phyloP scores from a whole-genome alignment of 352 stramenopile genomes.

The Stramenopiles sp. region DNA sequence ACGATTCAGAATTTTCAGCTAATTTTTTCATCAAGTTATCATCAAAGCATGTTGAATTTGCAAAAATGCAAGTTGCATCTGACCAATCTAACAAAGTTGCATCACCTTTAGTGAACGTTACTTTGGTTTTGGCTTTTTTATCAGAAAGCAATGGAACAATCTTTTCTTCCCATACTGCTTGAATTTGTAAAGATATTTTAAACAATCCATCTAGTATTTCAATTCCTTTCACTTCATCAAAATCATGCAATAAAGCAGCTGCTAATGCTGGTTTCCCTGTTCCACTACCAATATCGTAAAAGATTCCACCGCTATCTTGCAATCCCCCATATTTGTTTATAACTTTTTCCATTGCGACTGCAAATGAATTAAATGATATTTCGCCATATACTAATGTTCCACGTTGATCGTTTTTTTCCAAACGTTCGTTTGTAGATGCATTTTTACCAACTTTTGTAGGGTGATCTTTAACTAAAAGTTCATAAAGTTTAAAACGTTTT shows the following conservation, averaged over 20 bases:
- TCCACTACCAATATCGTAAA: slow-evolving; percentile 59
- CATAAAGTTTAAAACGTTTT: no score
- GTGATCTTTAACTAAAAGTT: no score
- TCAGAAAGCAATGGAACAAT: no score
- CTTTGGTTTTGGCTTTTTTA: slow-evolving; percentile 42
- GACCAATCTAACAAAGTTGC: slow-evolving; percentile 43
- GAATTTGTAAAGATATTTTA: slow-evolving; percentile 32
- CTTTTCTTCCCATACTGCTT: slow-evolving; percentile 33
- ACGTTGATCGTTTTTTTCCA: no score
- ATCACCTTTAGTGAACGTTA: slow-evolving; percentile 46
- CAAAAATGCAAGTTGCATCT: slow-evolving; percentile 44
- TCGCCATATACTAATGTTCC: no score
- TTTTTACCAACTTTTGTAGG: no score
- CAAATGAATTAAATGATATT: no score
- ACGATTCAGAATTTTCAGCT: slow-evolving; percentile 13
- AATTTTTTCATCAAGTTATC: slow-evolving; percentile 30
- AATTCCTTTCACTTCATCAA: slow-evolving; percentile 51
- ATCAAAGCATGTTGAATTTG: slow-evolving; percentile 69
- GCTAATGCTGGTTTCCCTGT: slow-evolving; percentile 61
- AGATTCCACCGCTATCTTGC: slow-evolving; percentile 37
- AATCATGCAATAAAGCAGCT: slow-evolving; percentile 50
- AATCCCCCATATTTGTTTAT: slow-evolving; percentile 33
- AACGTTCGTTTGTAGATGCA: no score
- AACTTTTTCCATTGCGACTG: no score
- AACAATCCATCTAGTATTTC: slow-evolving; percentile 59